A percentile compares a stretch with the other conserved stretches of the same genome.
phyloP scores from a whole-genome alignment of 75 land plant species.

The Selaginella moellendorffii region DNA sequence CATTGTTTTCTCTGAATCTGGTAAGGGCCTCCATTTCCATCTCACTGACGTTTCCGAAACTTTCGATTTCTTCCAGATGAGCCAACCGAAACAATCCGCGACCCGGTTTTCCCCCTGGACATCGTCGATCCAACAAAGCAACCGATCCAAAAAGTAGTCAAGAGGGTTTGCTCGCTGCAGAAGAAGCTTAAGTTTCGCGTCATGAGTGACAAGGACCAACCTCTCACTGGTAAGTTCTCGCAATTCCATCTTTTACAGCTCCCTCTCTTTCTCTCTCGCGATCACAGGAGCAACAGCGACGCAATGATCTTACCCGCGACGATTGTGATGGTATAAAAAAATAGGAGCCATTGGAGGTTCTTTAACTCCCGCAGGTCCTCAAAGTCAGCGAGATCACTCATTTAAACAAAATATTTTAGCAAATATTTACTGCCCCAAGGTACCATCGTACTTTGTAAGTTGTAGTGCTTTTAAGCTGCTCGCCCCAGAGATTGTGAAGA shows the following conservation, averaged over 20 bases:
- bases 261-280: too few relatives aligned
- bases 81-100: not conserved
- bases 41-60: slow-evolving; percentile 3
- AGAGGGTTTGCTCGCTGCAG: slow-evolving; percentile 15
- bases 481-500: too few relatives aligned
- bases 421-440: too few relatives aligned
- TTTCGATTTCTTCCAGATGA: slow-evolving; percentile 2
- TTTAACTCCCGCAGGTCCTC: too few relatives aligned
- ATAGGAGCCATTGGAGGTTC: too few relatives aligned
- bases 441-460: too few relatives aligned
- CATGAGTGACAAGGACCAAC: slow-evolving; percentile 3
- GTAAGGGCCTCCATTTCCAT: slow-evolving; percentile 18
- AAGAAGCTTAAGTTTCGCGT: slow-evolving; percentile 17
- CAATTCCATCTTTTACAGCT: not conserved
- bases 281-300: too few relatives aligned
- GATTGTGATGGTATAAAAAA: too few relatives aligned
- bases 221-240: not conserved
- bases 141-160: slow-evolving; percentile 8
- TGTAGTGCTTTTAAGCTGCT: too few relatives aligned
- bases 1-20: slow-evolving; percentile 45
- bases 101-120: slow-evolving; percentile 5
- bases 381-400: too few relatives aligned
- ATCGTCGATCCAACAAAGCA: not conserved
- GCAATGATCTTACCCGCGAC: too few relatives aligned
- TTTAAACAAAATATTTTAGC: too few relatives aligned